phyloP scores from a whole-genome alignment of 2,329 filamentous ascomycete species.

The Ophiostoma angusticollis region DNA sequence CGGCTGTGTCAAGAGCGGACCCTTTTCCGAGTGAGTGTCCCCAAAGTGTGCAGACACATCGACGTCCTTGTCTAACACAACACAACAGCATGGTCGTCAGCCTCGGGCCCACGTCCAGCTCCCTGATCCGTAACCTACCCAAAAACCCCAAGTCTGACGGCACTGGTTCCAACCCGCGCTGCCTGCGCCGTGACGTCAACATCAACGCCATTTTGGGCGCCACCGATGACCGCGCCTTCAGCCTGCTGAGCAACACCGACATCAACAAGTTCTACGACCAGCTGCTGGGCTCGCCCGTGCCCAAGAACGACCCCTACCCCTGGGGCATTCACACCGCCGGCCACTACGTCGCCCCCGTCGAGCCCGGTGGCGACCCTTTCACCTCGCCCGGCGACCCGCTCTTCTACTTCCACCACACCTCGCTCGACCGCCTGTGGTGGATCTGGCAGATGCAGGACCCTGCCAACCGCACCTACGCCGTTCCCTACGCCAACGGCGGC shows the following conservation, averaged over 20 bases:
- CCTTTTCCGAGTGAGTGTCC: conserved; percentile 34
- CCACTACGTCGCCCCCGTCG: conserved; percentile 24
- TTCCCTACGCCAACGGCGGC: conserved; percentile 18
- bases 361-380: conserved; percentile 24
- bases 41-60: too few relatives aligned
- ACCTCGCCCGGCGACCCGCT: conserved; percentile 26
- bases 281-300: conserved; percentile 12
- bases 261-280: conserved; percentile 13
- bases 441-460: conserved; percentile 30
- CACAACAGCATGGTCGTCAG: conserved; percentile 28
- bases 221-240: conserved; percentile 16
- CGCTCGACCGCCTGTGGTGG: conserved; percentile 28
- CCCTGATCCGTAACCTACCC: conserved; percentile 18
- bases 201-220: conserved; percentile 16
- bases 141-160: conserved; percentile 22
- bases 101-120: conserved; percentile 24
- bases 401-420: conserved; percentile 28
- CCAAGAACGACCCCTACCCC: conserved; percentile 9
- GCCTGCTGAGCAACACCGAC: conserved; percentile 9
- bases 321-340: conserved; percentile 22
- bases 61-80: too few relatives aligned
- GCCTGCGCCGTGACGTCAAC: conserved; percentile 26
- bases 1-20: conserved; percentile 39
- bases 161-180: conserved; percentile 30
- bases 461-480: conserved; percentile 18